phyloP scores from a whole-genome alignment of 2,329 filamentous ascomycete species.

The Colletotrichum sp. region DNA sequence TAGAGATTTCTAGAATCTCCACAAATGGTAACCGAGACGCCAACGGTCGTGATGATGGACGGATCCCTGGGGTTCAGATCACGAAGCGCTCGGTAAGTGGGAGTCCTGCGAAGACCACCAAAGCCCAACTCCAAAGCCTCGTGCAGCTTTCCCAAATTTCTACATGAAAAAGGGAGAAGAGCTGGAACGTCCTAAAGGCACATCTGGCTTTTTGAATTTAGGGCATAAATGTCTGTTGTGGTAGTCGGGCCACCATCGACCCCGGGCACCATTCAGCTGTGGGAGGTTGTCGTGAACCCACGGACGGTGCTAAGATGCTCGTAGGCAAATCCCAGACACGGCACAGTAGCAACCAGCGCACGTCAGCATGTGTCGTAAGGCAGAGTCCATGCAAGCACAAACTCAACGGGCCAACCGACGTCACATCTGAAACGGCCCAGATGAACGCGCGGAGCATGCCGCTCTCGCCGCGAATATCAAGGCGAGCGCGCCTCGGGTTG shows the following conservation, averaged over 20 bases:
- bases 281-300: slow-evolving; percentile 2
- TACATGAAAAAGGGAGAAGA: not conserved
- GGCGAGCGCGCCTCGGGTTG: not conserved
- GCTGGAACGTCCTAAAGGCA: not conserved
- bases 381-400: slow-evolving; percentile 9
- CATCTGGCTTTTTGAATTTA: not conserved
- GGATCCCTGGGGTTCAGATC: not conserved
- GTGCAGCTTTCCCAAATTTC: not conserved
- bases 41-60: not conserved
- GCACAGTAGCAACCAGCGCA: not conserved
- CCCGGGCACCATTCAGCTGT: not conserved
- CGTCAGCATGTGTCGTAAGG: not conserved
- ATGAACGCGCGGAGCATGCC: slow-evolving; percentile 10
- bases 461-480: not conserved
- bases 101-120: not conserved
- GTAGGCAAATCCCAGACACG: slow-evolving; percentile 11
- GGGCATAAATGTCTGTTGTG: not conserved
- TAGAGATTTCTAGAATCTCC: not conserved
- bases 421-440: slow-evolving; percentile 18
- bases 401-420: slow-evolving; percentile 13
- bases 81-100: not conserved
- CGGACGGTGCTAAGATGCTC: slow-evolving; percentile 19
- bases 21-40: not conserved
- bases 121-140: not conserved
- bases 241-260: not conserved